Percentiles rank a stretch among this genome's conserved stretches.
phyloP scores from a whole-genome alignment of 495 filamentous ascomycete genomes.

The Aspergillus ostianus region DNA sequence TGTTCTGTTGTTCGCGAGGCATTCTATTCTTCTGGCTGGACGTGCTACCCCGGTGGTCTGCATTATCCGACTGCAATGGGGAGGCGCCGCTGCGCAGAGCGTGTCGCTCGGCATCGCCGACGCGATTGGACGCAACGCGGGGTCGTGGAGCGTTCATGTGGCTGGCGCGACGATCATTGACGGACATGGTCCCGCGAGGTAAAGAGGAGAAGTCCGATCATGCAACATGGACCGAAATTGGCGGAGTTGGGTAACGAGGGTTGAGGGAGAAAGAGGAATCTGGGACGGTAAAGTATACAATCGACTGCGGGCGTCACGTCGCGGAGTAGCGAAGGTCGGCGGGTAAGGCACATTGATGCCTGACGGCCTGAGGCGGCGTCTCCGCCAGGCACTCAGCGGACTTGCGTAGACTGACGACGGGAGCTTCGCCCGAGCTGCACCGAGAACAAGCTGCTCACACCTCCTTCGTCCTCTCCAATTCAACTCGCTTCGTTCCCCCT shows the following conservation, averaged over 20 bases:
- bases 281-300: constrained; percentile 7
- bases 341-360: constrained; percentile 23
- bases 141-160: constrained; percentile 47
- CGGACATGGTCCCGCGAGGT: constrained; percentile 42
- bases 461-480: constrained; percentile 11
- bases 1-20: constrained; percentile 34
- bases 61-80: constrained; percentile 34
- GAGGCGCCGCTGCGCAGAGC: constrained; percentile 32
- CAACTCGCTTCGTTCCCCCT: constrained; percentile 10
- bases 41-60: constrained; percentile 37
- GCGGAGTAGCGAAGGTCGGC: background rate
- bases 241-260: background rate
- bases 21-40: constrained; percentile 35
- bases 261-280: constrained; percentile 4
- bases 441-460: constrained; percentile 20
- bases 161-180: constrained; percentile 45
- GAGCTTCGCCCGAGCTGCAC: constrained; percentile 36
- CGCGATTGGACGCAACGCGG: constrained; percentile 47
- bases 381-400: constrained; percentile 38
- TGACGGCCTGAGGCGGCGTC: constrained; percentile 31
- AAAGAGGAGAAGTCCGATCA: constrained; percentile 17
- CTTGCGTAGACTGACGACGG: constrained; percentile 36
- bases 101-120: constrained; percentile 38
- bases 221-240: constrained; percentile 17
- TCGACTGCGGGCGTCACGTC: constrained; percentile 8